A percentile compares a stretch with the other conserved stretches of the same genome.
These are phyloP conservation scores for Cystobasidium sp. DNA, from an alignment of 1,284 basidiomycete genomes.

Conservation along the genomic window DNA sequence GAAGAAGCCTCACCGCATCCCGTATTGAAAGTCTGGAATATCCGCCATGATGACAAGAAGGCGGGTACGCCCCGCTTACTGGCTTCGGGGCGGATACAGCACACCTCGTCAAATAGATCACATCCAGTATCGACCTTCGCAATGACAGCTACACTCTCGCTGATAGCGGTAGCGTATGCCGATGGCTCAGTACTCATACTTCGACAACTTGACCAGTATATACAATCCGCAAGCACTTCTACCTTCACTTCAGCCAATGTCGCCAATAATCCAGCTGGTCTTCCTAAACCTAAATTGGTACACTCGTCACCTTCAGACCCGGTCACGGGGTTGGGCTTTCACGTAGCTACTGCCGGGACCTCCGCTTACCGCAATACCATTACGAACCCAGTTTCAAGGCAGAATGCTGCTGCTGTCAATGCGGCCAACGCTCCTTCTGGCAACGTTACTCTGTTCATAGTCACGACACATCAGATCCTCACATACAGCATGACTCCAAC, in stretches of 20 bases:
- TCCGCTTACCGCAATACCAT: conserved; percentile 63
- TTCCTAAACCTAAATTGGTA: conserved; percentile 69
- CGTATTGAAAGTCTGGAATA: conserved; percentile 85
- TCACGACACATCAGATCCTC: conserved; percentile 81
- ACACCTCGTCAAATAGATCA: conserved; percentile 67
- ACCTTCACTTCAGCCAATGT: conserved; percentile 27
- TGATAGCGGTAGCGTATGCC: conserved; percentile 86
- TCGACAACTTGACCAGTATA: conserved; percentile 83
- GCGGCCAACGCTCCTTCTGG: conserved; percentile 29
- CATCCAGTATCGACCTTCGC: conserved; percentile 85
- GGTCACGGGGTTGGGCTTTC: conserved; percentile 87
- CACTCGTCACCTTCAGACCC: conserved; percentile 64
- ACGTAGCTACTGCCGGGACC: neutral
- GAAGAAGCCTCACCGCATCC: conserved; percentile 43
- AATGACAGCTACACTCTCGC: conserved; percentile 76
- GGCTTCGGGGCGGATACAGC: conserved; percentile 59
- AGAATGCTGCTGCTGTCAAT: conserved; percentile 16
- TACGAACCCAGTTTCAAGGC: conserved; percentile 15
- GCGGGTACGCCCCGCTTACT: conserved; percentile 70
- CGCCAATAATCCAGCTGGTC: conserved; percentile 57
- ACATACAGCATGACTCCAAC: conserved; percentile 70
- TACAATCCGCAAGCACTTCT: conserved; percentile 46
- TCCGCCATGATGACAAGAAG: conserved; percentile 75
- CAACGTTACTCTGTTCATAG: conserved; percentile 69
- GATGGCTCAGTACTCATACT: conserved; percentile 94